Base-by-base conservation (phyloP, 2,329 filamentous ascomycete species). In the Phialemonium atrogriseum region DNA sequence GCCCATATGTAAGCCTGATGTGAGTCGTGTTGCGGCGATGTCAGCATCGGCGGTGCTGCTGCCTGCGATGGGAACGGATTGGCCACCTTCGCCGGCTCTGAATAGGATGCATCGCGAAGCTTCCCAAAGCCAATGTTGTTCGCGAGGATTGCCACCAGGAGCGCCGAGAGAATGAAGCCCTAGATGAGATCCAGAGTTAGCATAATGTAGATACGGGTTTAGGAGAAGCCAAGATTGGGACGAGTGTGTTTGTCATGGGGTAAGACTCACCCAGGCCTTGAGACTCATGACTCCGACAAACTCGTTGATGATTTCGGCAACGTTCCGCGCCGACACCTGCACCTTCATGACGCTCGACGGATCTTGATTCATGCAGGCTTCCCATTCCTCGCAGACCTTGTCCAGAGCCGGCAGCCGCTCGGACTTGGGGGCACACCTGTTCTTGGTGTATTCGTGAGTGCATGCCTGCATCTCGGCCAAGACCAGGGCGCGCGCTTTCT, bases 261-360 rank as follows among this genome's bases (percentile, higher is more conserved):
- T 8, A 11, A 10, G 10, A 54, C 66, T 42, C 56, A 74, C 71
- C 60, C 70, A 70, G 8, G 70, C 68, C 57, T 95, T 95, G 57
- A 85, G 81, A 41, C 82, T 86, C 56, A 96, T 88, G 5, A 84
- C 79, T 46, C 94, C 86, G 5, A 94, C 80, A 54, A 96, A 95
- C 48, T 82, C 81, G 53, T 96, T 95, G 56, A 96, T 80, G 24
- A 98, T 94, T 50, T 86, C 77, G 1, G 89, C 89, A 51, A 95
- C 83, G 16, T 88, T 91, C 49, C 84, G 81, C 5, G 86, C 88
- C 12, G 82, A 85, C 23, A 94, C 77, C 47, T 80, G 81, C 24
- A 89, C 81, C 22, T 80, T 70, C 43, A 84, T 87, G 34, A 94
- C 77, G 34, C 77, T 76, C 26, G 78, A 69, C 1, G 87, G 80